These are phyloP conservation scores for Phytophthora constricta DNA, from an alignment of 352 stramenopile species.

Conservation along the genomic window DNA sequence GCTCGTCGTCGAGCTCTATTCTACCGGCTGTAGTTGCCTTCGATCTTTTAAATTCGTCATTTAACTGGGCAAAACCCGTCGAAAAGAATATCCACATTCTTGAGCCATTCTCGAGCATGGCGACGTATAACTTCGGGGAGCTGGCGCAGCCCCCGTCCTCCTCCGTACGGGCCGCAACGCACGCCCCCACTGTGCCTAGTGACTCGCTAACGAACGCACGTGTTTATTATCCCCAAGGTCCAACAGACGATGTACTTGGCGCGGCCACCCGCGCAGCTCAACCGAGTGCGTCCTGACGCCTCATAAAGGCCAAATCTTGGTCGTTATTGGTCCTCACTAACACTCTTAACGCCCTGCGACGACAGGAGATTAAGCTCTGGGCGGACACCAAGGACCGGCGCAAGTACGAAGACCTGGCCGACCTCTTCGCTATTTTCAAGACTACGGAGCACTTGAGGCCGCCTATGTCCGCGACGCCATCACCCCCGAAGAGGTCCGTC, in stretches of 20 bases:
- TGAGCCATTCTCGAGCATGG: conserved; percentile 18
- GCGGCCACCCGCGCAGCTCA: conserved; percentile 28
- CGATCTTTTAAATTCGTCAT: conserved; percentile 3
- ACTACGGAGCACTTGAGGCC: conserved; percentile 97
- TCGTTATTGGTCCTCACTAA: not conserved
- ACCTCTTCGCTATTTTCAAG: conserved; percentile 98
- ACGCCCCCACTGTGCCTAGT: not conserved
- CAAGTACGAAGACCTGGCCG: conserved; percentile 89
- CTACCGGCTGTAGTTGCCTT: conserved; percentile 5
- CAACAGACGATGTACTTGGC: conserved; percentile 33
- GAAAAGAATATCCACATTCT: conserved; percentile 1
- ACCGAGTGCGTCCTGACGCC: conserved; percentile 31
- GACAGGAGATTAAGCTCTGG: conserved; percentile 82
- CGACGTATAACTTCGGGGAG: conserved; percentile 34
- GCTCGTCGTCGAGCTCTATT: too few species aligned
- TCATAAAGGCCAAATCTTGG: not conserved
- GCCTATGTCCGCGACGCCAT: conserved; percentile 97
- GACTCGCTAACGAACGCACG: not conserved
- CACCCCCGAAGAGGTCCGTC: conserved; percentile 82
- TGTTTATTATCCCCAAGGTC: not conserved
- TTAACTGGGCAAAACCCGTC: conserved; percentile 2
- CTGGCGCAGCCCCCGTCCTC: conserved; percentile 23
- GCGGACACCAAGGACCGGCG: conserved; percentile 85
- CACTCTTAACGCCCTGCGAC: not conserved
- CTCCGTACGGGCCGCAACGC: conserved; percentile 3